Percentiles rank a stretch among this genome's conserved stretches.
Conservation (phyloP, 768 basidiomycete genomes). For the Hebeloma cylindrosporum region DNA sequence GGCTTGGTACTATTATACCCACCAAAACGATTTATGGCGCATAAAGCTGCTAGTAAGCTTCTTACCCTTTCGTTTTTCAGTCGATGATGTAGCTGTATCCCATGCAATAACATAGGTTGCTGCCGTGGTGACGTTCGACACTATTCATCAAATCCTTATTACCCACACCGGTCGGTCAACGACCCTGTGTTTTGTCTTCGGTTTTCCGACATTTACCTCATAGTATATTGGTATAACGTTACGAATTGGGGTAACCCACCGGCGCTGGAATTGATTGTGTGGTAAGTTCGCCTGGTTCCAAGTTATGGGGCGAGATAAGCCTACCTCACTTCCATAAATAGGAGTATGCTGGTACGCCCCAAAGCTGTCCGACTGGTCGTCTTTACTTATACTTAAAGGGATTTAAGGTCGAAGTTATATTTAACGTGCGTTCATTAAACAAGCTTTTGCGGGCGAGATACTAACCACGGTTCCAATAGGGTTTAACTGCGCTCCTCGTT, state of each 20-base stretch:
- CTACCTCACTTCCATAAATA: slow-evolving; percentile 3
- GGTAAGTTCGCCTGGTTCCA: slow-evolving; percentile 14
- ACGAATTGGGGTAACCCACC: slow-evolving; percentile 22
- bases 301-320: background rate
- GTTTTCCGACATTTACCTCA: background rate
- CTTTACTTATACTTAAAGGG: background rate
- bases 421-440: slow-evolving; percentile 22
- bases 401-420: slow-evolving; percentile 27
- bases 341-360: slow-evolving; percentile 24
- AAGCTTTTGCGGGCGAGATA: no score
- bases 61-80: no score
- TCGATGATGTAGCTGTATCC: no score
- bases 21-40: no score
- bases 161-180: slow-evolving; percentile 43
- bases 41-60: no score
- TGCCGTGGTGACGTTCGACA: slow-evolving; percentile 49
- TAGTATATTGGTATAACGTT: slow-evolving; percentile 26
- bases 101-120: slow-evolving; percentile 40
- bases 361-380: background rate
- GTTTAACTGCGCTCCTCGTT: slow-evolving; percentile 28
- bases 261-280: slow-evolving; percentile 19
- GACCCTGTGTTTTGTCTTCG: background rate
- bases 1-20: no score
- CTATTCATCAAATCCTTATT: slow-evolving; percentile 53
- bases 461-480: slow-evolving; percentile 13